A percentile compares a stretch with the other conserved stretches of the same genome.
Conservation (phyloP, 345 rosid species). For the Brassica rapa region DNA sequence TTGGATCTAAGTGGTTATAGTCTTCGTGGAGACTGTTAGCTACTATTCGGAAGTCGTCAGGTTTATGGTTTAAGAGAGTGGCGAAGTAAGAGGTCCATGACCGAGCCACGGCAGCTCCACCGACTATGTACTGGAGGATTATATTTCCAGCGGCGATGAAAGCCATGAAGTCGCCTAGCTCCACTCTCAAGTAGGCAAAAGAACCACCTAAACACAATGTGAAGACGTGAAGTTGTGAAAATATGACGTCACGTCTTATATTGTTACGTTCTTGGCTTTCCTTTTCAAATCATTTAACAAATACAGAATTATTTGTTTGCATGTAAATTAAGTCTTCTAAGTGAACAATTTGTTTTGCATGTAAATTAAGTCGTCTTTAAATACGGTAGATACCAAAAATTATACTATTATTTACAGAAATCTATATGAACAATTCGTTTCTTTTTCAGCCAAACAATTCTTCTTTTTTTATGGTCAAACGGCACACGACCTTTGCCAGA, state of each 20-base stretch:
- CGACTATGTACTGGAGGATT: slow-evolving; percentile 64
- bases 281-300: not conserved
- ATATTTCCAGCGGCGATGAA: slow-evolving; percentile 92
- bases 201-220: slow-evolving; percentile 61
- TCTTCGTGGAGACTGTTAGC: slow-evolving; percentile 49
- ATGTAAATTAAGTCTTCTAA: not conserved
- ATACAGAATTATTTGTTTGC: no score
- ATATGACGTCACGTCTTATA: not conserved
- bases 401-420: not conserved
- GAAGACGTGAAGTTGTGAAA: not conserved
- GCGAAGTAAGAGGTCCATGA: slow-evolving; percentile 91
- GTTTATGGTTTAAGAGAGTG: slow-evolving; percentile 69
- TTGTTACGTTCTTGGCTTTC: not conserved
- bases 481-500: no score
- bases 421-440: not conserved
- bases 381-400: not conserved
- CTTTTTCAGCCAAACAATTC: not conserved
- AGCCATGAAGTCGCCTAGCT: slow-evolving; percentile 88
- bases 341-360: not conserved
- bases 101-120: slow-evolving; percentile 78
- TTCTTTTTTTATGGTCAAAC: no score
- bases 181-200: slow-evolving; percentile 85
- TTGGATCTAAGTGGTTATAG: slow-evolving; percentile 72
- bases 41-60: slow-evolving; percentile 64
- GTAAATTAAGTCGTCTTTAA: not conserved